Percentiles rank a stretch among this genome's conserved stretches.
phyloP scores from a whole-genome alignment of 164 flowering plant genomes.

The Magnolia kwangsiensis region DNA sequence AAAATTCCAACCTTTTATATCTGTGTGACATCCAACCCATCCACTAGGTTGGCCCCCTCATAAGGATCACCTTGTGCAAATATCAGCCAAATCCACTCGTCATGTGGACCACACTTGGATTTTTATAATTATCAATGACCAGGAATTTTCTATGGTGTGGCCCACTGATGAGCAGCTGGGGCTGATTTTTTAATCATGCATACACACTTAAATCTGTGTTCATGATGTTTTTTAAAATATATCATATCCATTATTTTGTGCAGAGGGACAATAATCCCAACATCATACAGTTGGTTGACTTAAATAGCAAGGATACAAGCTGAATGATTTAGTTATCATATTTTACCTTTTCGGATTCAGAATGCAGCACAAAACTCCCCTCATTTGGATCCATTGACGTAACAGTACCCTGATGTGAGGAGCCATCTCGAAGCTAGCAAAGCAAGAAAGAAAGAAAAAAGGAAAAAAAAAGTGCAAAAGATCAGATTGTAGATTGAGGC shows the following conservation, averaged over 20 bases:
- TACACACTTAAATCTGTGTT: background rate
- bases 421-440: conserved; percentile 88
- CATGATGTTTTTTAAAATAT: too few relatives aligned
- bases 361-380: conserved; percentile 70
- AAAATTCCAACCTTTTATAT: too few relatives aligned
- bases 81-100: too few relatives aligned
- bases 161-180: background rate
- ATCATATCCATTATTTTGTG: background rate
- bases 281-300: background rate
- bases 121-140: too few relatives aligned
- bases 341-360: conserved; percentile 67
- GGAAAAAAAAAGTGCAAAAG: background rate
- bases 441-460: conserved; percentile 2
- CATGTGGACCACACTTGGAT: too few relatives aligned
- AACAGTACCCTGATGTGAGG: conserved; percentile 89
- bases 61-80: too few relatives aligned
- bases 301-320: background rate
- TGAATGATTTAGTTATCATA: background rate
- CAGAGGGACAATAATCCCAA: background rate
- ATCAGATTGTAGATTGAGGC: background rate
- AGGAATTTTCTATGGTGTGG: background rate
- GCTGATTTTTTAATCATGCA: too few relatives aligned
- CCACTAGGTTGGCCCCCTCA: too few relatives aligned
- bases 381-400: conserved; percentile 98
- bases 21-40: too few relatives aligned